These are phyloP conservation scores for Helicostylum pulchrum DNA, from an alignment of 192 early-diverging fungal species.

Conservation along the genomic window DNA sequence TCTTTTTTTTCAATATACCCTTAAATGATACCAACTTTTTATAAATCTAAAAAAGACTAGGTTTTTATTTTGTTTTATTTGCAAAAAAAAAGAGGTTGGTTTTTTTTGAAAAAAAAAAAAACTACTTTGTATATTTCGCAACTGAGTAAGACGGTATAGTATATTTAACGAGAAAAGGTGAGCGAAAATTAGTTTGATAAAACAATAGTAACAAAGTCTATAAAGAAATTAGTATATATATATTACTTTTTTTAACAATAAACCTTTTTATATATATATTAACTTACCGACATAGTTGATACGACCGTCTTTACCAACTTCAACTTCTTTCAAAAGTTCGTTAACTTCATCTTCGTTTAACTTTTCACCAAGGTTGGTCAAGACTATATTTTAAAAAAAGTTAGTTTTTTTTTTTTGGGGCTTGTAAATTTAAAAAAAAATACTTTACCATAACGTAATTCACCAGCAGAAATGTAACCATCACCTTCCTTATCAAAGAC, in stretches of 20 bases:
- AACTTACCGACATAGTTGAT: constrained; percentile 76
- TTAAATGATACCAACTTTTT: too few species aligned
- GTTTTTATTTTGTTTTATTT: background rate
- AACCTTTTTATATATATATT: background rate
- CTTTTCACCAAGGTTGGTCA: constrained; percentile 82
- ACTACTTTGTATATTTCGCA: too few species aligned
- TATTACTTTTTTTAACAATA: background rate
- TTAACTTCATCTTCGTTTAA: constrained; percentile 74
- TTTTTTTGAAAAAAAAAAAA: background rate
- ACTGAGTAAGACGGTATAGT: background rate
- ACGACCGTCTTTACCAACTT: constrained; percentile 73
- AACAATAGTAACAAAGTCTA: constrained; percentile 38
- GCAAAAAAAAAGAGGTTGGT: background rate
- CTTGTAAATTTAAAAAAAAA: background rate
- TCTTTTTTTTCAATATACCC: too few species aligned
- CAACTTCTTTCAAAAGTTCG: constrained; percentile 73
- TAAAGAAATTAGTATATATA: background rate
- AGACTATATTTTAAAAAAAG: constrained; percentile 41
- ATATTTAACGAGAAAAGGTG: background rate
- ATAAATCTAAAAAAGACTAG: background rate
- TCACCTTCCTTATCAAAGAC: constrained; percentile 83
- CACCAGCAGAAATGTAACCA: constrained; percentile 72
- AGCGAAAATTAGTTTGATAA: constrained; percentile 29
- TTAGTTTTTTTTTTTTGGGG: background rate
- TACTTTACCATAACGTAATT: constrained; percentile 68